These are phyloP conservation scores for Phytophthora kernoviae DNA, from an alignment of 352 stramenopile species.

Conservation along the genomic window DNA sequence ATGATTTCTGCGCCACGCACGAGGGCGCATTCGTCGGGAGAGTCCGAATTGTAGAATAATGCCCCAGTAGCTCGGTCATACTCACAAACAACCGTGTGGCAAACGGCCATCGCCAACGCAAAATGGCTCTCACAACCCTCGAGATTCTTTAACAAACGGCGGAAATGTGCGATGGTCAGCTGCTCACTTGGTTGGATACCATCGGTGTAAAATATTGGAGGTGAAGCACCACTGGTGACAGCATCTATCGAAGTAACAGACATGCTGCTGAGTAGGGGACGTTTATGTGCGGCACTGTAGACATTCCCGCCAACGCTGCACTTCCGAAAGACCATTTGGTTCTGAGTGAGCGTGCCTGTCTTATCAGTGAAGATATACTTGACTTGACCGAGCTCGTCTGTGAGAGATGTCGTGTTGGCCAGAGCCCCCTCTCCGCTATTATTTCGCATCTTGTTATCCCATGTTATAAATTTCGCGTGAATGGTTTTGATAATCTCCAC, in stretches of 20 bases:
- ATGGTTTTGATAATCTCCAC: conserved; percentile 79
- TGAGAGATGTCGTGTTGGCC: conserved; percentile 90
- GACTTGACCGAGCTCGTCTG: conserved; percentile 93
- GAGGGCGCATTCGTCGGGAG: conserved; percentile 92
- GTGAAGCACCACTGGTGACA: not conserved
- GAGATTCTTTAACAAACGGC: conserved; percentile 50
- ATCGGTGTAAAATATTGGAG: conserved; percentile 22
- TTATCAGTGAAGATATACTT: conserved; percentile 95
- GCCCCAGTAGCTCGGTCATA: conserved; percentile 41
- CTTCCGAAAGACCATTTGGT: conserved; percentile 96
- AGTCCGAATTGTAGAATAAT: conserved; percentile 90
- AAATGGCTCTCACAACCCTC: conserved; percentile 61
- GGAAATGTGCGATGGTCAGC: conserved; percentile 46
- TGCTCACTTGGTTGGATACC: conserved; percentile 10
- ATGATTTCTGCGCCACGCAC: conserved; percentile 80
- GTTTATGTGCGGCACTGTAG: conserved; percentile 61
- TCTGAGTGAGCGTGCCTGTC: conserved; percentile 94
- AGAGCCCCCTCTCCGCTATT: conserved; percentile 62
- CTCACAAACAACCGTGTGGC: conserved; percentile 88
- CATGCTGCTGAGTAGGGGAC: conserved; percentile 22
- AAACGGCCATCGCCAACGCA: conserved; percentile 79
- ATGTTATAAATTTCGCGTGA: conserved; percentile 81
- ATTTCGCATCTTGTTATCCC: conserved; percentile 70
- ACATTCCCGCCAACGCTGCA: conserved; percentile 90
- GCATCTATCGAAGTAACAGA: conserved; percentile 47